Base-by-base conservation (phyloP, 2,329 filamentous ascomycete species). In the Aspergillus ustus region DNA sequence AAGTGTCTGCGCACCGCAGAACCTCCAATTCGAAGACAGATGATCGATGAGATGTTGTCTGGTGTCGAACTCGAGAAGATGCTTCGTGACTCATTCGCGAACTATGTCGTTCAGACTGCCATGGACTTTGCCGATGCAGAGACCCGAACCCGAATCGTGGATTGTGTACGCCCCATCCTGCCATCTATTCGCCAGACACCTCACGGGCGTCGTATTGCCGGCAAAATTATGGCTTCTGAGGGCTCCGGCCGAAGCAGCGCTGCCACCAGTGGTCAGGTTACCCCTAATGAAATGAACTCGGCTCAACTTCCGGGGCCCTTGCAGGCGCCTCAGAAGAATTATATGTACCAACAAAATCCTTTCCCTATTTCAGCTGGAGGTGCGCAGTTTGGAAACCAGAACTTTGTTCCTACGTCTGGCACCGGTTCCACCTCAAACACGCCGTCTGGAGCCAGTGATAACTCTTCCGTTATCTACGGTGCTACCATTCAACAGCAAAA, bases 81-180 rank as follows among this genome's bases (percentile, higher is more conserved):
- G 68, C 86, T 99, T 62, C 91, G 92, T 46, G 95, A 99, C 77
- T 92, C 90, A 0, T 99, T 92, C 73, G 95, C 92, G 76, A 99
- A 99, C 80, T 99, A 99, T 72, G 95, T 99, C 66, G 91, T 99
- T 44, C 95, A 99, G 83, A 99, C 95, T 44, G 93, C 95, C 29
- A 85, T 97, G 68, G 93, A 97, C 71, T 93, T 92, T 72, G 87
- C 91, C 13, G 91, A 93, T 58, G 83, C 86, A 7, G 83, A 87
- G 31, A 89, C 88, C 74, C 93, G 94, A 79, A 81, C 84, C 61
- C 87, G 87, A 51, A 84, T 99, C 48, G 89, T 96, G 50, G 93
- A 98, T 63, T 84, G 86, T 40, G 93, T 98, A 70, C 91, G 93
- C 44, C 92, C 93, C 0, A 89, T 96, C 64, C 82, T 98, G 44